Base-by-base conservation (phyloP, 179 eudicot genomes). In the Dionaea muscipula region DNA sequence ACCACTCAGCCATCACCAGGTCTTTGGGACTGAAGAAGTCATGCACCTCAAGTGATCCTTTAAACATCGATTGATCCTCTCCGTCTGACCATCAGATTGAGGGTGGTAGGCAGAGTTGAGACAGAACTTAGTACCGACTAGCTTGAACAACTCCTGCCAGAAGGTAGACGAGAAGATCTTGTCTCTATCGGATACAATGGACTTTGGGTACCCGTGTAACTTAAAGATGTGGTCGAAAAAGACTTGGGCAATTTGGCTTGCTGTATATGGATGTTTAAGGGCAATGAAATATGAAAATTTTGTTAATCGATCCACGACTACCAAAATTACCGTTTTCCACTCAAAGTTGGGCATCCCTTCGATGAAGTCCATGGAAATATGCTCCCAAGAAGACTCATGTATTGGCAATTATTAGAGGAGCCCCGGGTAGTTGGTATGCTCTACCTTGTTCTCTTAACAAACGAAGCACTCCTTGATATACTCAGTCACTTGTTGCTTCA, bases 321-420 rank as follows among this genome's bases (percentile, higher is more conserved):
- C 57, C 57, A 33, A 4, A 1, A 53, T 33, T 8, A 4, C 7
- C 7, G 19, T 22, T 0, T 17, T 4, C 2, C 16, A 2, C 24
- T 13, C 19, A 13, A 23, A 53, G 5, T 53, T 53, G 0, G 57
- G 41, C 4, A 53, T 11, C 4, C 43, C 57, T 18, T 20, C 12
- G 19, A 53, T 53, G 25, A 53, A 53, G 33, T 53, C 57, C 57
- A 53, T 53, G 8, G 17, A 1, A 3, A 51, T 26, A 26, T 26
- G 7, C 4, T 19, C n/a, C 55, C 55, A 51, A n/a, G n/a, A n/a
- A n/a, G n/a, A n/a, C n/a, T n/a, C n/a, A n/a, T n/a, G n/a, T n/a
- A n/a, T n/a, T n/a, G n/a, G n/a, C n/a, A n/a, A n/a, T n/a, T n/a
- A n/a, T n/a, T n/a, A n/a, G n/a, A n/a, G n/a, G n/a, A n/a, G n/a